phyloP scores from a whole-genome alignment of 352 stramenopile species.

The Detonula confervacea region DNA sequence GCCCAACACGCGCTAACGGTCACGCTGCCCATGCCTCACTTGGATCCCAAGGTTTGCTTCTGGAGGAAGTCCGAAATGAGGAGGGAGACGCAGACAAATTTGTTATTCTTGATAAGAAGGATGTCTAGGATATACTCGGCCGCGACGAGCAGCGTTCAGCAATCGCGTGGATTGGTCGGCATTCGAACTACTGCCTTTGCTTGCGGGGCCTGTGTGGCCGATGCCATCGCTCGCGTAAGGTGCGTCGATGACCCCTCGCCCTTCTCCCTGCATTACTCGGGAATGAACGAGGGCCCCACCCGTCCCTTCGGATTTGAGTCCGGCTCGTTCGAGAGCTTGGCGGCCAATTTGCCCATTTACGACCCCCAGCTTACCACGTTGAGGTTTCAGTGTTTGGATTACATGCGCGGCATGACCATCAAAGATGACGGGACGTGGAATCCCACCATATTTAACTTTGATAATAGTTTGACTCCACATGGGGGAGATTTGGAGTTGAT shows the following conservation, averaged over 20 bases:
- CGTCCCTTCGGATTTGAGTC: constrained; percentile 89
- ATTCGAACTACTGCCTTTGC: constrained; percentile 90
- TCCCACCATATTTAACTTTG: constrained; percentile 87
- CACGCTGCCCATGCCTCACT: neutral
- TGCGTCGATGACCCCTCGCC: constrained; percentile 88
- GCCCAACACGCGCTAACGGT: constrained; percentile 79
- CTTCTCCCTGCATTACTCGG: constrained; percentile 90
- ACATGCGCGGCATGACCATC: constrained; percentile 84
- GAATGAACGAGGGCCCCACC: constrained; percentile 87
- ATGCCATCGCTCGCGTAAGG: constrained; percentile 88
- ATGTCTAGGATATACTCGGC: constrained; percentile 88
- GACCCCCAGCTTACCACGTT: constrained; percentile 84
- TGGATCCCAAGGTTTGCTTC: constrained; percentile 78
- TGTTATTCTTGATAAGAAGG: constrained; percentile 88
- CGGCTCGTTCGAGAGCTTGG: constrained; percentile 87
- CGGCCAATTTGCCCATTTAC: constrained; percentile 87
- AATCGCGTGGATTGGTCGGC: constrained; percentile 88
- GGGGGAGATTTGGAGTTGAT: constrained; percentile 83
- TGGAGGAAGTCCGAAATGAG: constrained; percentile 88
- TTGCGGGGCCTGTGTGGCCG: constrained; percentile 88
- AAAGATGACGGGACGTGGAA: constrained; percentile 77
- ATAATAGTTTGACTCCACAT: constrained; percentile 74
- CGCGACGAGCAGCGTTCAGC: constrained; percentile 86
- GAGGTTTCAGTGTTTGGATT: constrained; percentile 89
- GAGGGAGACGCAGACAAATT: constrained; percentile 90